phyloP scores from a whole-genome alignment of 164 flowering plant species.

The Piper longum region DNA sequence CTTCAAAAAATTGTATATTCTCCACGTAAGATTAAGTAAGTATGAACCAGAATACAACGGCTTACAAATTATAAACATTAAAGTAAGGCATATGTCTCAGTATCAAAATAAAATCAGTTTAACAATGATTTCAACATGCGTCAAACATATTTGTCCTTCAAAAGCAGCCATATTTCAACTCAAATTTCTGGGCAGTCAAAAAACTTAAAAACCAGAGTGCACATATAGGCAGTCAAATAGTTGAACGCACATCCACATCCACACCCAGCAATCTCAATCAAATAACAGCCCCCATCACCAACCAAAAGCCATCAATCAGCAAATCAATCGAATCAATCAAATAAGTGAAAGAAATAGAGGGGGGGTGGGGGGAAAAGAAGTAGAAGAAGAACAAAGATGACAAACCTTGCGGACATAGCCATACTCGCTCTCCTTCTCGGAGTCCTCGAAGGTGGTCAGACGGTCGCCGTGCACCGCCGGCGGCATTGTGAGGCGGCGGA shows the following conservation, averaged over 20 bases:
- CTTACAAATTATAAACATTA: too few species aligned
- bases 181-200: too few species aligned
- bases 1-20: too few species aligned
- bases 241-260: neutral
- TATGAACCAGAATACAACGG: too few species aligned
- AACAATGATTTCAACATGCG: too few species aligned
- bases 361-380: neutral
- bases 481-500: constrained; percentile 1
- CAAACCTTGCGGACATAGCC: constrained; percentile 13
- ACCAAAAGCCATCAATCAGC: neutral
- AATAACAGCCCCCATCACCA: too few species aligned
- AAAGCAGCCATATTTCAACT: too few species aligned
- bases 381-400: neutral
- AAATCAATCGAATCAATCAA: neutral
- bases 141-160: too few species aligned
- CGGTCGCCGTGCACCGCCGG: constrained; percentile 22
- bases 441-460: constrained; percentile 83
- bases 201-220: too few species aligned
- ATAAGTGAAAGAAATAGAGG: neutral
- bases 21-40: too few species aligned
- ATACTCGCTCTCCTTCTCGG: constrained; percentile 97
- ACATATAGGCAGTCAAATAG: neutral
- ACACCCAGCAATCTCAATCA: too few species aligned
- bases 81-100: too few species aligned
- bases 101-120: neutral